phyloP scores from a whole-genome alignment of 2,329 filamentous ascomycete genomes.

The Dactylella cylindrospora region DNA sequence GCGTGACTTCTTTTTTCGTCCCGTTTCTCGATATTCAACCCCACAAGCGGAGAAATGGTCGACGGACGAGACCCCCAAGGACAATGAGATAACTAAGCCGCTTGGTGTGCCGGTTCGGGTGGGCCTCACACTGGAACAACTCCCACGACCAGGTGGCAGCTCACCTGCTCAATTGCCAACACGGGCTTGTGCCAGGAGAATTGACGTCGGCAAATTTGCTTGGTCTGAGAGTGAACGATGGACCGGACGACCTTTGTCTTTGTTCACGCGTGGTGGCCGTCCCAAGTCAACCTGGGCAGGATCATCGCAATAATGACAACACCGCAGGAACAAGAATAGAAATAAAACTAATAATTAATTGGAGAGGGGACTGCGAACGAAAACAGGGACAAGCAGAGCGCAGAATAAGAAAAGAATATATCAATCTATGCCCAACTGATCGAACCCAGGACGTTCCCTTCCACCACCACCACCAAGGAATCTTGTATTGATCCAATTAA shows the following conservation, averaged over 20 bases:
- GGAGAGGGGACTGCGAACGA: no score
- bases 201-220: not conserved
- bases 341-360: no score
- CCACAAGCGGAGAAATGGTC: not conserved
- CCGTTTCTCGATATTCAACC: not conserved
- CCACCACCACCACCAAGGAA: no score
- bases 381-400: conserved; percentile 40
- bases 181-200: conserved; percentile 1
- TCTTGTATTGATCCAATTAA: no score
- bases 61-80: conserved; percentile 2
- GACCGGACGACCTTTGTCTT: not conserved
- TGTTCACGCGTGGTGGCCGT: conserved; percentile 1
- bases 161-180: conserved; percentile 33
- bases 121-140: conserved; percentile 26
- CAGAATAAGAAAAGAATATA: no score
- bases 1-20: conserved; percentile 12
- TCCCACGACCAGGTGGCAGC: conserved; percentile 24
- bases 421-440: no score
- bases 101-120: conserved; percentile 30
- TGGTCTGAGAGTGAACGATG: not conserved
- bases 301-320: conserved; percentile 41
- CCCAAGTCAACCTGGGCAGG: conserved; percentile 10
- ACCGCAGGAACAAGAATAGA: not conserved
- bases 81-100: conserved; percentile 1
- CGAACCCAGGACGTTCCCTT: conserved; percentile 14